phyloP scores from a whole-genome alignment of 1,284 basidiomycete species.

The Sanguinoderma infundibulare region DNA sequence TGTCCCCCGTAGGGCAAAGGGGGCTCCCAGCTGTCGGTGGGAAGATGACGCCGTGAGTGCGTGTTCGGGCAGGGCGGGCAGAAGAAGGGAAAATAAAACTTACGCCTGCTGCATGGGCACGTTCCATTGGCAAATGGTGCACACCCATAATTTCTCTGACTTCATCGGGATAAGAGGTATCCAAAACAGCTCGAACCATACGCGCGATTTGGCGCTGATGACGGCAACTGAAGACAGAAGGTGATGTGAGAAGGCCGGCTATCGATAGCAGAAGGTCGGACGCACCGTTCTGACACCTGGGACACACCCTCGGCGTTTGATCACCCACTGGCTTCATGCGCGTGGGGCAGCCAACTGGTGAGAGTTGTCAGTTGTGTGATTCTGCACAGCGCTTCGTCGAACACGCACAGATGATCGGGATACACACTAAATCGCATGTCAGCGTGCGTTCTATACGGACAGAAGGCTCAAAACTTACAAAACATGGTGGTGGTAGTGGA shows the following conservation, averaged over 20 bases:
- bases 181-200: slow-evolving; percentile 58
- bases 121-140: slow-evolving; percentile 54
- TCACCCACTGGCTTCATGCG: slow-evolving; percentile 49
- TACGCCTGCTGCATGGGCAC: slow-evolving; percentile 49
- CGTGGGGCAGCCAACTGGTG: slow-evolving; percentile 54
- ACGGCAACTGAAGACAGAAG: slow-evolving; percentile 40
- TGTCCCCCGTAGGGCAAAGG: slow-evolving; percentile 33
- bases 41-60: slow-evolving; percentile 9
- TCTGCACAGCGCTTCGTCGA: background rate
- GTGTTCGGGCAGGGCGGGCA: slow-evolving; percentile 14
- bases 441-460: background rate
- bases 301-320: slow-evolving; percentile 48
- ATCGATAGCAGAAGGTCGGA: slow-evolving; percentile 8
- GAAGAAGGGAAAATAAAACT: slow-evolving; percentile 21
- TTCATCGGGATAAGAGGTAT: slow-evolving; percentile 53
- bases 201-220: slow-evolving; percentile 49
- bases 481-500: slow-evolving; percentile 37
- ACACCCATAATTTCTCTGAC: slow-evolving; percentile 53
- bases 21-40: slow-evolving; percentile 48
- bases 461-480: slow-evolving; percentile 32
- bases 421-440: slow-evolving; percentile 42
- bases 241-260: slow-evolving; percentile 6
- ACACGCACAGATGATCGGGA: slow-evolving; percentile 51
- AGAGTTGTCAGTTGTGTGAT: slow-evolving; percentile 5
- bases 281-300: slow-evolving; percentile 53